A percentile compares a stretch with the other conserved stretches of the same genome.
Conservation (phyloP, 2,329 filamentous ascomycete species). For the Phyllosticta citribraziliensis region DNA sequence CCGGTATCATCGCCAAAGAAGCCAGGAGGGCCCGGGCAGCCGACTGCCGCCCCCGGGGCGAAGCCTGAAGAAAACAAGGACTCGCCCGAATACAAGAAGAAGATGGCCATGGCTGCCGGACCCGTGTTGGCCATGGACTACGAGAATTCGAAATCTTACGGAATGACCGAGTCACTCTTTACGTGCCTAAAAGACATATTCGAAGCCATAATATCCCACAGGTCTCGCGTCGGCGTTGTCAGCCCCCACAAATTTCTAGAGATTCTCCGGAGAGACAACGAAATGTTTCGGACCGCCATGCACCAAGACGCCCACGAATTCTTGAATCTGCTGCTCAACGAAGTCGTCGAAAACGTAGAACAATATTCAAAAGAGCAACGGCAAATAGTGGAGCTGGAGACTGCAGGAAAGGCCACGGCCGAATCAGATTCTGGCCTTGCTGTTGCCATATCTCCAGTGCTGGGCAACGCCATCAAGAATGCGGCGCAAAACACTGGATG, state of each 20-base stretch:
- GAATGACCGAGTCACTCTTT: constrained; percentile 91
- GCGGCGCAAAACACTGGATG: constrained; percentile 46
- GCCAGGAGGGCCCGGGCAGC: constrained; percentile 40
- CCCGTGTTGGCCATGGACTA: constrained; percentile 78
- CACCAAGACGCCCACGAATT: constrained; percentile 99
- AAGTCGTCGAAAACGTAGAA: constrained; percentile 90
- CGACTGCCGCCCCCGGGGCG: constrained; percentile 45
- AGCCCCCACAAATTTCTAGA: constrained; percentile 90
- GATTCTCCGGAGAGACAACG: constrained; percentile 86
- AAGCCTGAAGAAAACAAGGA: constrained; percentile 90
- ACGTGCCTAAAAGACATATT: constrained; percentile 95
- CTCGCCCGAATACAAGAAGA: constrained; percentile 96
- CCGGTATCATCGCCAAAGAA: constrained; percentile 18
- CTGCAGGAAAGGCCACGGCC: constrained; percentile 39
- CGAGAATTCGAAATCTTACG: constrained; percentile 70
- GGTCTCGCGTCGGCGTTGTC: constrained; percentile 76
- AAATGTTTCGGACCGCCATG: constrained; percentile 95
- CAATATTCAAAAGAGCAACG: constrained; percentile 56
- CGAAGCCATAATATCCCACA: constrained; percentile 72
- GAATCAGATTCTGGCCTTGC: constrained; percentile 16
- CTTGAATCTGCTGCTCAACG: constrained; percentile 86
- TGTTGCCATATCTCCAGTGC: constrained; percentile 13
- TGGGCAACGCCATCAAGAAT: constrained; percentile 3
- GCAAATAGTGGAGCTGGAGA: constrained; percentile 12
- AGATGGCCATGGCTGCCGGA: constrained; percentile 78